Percentiles rank a stretch among this genome's conserved stretches.
These are phyloP conservation scores for Decorospora gaudefroyi DNA, from an alignment of 2,329 filamentous ascomycete species.

Conservation along the genomic window DNA sequence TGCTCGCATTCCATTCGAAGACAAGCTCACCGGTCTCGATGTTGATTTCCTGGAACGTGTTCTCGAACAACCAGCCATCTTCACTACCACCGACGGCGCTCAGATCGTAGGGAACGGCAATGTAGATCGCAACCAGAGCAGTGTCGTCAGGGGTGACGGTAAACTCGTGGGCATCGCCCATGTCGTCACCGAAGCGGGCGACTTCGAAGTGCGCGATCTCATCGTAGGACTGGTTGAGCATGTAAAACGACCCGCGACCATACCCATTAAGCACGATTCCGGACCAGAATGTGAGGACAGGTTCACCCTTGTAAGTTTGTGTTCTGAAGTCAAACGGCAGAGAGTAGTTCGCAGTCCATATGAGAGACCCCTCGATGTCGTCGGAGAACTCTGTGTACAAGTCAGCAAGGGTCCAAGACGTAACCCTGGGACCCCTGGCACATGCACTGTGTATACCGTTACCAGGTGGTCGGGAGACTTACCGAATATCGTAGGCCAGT, in stretches of 20 bases:
- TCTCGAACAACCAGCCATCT: conserved; percentile 52
- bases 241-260: conserved; percentile 18
- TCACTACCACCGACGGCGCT: conserved; percentile 40
- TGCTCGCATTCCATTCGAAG: conserved; percentile 49
- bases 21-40: conserved; percentile 48
- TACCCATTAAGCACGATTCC: conserved; percentile 19
- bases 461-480: background rate
- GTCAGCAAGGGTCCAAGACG: background rate
- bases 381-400: conserved; percentile 16
- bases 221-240: conserved; percentile 25
- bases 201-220: conserved; percentile 24
- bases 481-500: conserved; percentile 26
- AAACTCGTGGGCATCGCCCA: conserved; percentile 53
- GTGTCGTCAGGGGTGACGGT: conserved; percentile 51
- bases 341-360: conserved; percentile 27
- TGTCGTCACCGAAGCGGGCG: conserved; percentile 13
- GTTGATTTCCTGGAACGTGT: conserved; percentile 52
- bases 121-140: conserved; percentile 51
- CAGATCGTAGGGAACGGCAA: conserved; percentile 48
- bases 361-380: conserved; percentile 23
- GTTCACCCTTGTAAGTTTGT: conserved; percentile 29
- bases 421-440: background rate
- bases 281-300: conserved; percentile 27
- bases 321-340: conserved; percentile 28
- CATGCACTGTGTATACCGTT: background rate